Evolutionary conservation across 2,329 filamentous ascomycete species (phyloP).

Genomic region (Ceratocystis cacaofunesta): DNA sequence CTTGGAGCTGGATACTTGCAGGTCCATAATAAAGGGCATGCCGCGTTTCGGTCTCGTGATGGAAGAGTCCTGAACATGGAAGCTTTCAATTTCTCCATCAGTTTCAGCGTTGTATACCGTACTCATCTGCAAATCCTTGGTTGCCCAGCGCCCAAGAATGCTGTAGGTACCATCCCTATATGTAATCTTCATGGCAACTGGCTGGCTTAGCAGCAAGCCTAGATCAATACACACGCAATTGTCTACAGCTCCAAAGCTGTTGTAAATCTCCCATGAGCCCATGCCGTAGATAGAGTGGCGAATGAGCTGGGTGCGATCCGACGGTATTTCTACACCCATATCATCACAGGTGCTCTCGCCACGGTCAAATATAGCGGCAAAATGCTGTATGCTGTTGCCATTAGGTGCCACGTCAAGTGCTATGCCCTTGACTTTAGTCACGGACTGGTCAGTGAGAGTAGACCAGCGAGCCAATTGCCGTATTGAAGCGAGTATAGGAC

Average conservation of each 20-base stretch:
- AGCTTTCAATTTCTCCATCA: not conserved
- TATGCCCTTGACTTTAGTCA: not conserved
- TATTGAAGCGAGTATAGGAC: not conserved
- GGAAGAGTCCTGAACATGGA: not conserved
- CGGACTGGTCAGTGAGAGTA: not conserved
- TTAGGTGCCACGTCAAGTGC: not conserved
- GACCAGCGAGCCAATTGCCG: not conserved
- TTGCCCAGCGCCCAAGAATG: not conserved
- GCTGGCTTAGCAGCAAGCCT: not conserved
- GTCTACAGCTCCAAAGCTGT: not conserved
- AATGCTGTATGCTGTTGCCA: constrained; percentile 1
- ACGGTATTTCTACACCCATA: not conserved
- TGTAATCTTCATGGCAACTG: not conserved
- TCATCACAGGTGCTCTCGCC: not conserved
- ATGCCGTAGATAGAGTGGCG: not conserved
- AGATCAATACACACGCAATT: not conserved
- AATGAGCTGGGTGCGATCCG: not conserved
- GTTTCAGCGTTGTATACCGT: not conserved
- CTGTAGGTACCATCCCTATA: not conserved
- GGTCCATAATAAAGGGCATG: not conserved
- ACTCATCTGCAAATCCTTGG: not conserved
- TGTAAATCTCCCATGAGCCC: constrained; percentile 1
- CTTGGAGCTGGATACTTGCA: not conserved
- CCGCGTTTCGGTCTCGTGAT: not conserved
- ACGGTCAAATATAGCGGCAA: not conserved